Evolutionary conservation across 1,284 basidiomycete species (phyloP).

Genomic region (Malassezia arunalokei): DNA sequence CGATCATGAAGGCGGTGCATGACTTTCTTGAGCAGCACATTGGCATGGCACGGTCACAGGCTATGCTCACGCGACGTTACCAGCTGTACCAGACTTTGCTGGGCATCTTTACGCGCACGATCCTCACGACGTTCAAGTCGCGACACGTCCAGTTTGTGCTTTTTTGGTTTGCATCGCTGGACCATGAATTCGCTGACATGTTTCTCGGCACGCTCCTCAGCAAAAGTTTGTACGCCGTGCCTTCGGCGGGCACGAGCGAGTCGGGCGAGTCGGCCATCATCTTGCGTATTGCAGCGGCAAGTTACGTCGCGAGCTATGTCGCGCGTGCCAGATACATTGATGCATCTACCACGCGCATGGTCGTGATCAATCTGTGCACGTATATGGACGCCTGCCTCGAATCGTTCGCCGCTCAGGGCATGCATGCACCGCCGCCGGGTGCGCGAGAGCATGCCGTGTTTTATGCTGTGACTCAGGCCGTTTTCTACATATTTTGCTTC

Average conservation of each 20-base stretch:
- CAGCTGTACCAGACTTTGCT: slow-evolving; percentile 67
- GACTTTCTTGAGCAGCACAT: slow-evolving; percentile 58
- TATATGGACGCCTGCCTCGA: slow-evolving; percentile 60
- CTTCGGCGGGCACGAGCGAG: slow-evolving; percentile 49
- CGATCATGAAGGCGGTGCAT: slow-evolving; percentile 70
- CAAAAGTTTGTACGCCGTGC: slow-evolving; percentile 58
- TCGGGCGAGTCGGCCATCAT: slow-evolving; percentile 27
- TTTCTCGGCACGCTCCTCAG: slow-evolving; percentile 86
- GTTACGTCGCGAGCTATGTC: slow-evolving; percentile 63
- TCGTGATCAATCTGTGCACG: slow-evolving; percentile 69
- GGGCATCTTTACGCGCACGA: slow-evolving; percentile 79
- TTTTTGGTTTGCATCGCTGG: slow-evolving; percentile 86
- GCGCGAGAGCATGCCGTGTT: slow-evolving; percentile 51
- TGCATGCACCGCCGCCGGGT: slow-evolving; percentile 21
- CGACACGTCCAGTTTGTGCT: slow-evolving; percentile 93
- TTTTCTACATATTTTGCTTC: slow-evolving; percentile 97
- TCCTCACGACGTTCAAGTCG: slow-evolving; percentile 88
- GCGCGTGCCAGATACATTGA: slow-evolving; percentile 79
- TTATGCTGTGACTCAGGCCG: slow-evolving; percentile 82
- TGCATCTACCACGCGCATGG: slow-evolving; percentile 60
- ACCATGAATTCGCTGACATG: slow-evolving; percentile 75
- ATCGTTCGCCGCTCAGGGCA: slow-evolving; percentile 41
- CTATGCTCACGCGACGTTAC: slow-evolving; percentile 21
- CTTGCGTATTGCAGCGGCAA: slow-evolving; percentile 38
- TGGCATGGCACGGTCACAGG: slow-evolving; percentile 6